These are phyloP conservation scores for Rhexocercosporidium sp. DNA, from an alignment of 2,329 filamentous ascomycete genomes.

Conservation along the genomic window DNA sequence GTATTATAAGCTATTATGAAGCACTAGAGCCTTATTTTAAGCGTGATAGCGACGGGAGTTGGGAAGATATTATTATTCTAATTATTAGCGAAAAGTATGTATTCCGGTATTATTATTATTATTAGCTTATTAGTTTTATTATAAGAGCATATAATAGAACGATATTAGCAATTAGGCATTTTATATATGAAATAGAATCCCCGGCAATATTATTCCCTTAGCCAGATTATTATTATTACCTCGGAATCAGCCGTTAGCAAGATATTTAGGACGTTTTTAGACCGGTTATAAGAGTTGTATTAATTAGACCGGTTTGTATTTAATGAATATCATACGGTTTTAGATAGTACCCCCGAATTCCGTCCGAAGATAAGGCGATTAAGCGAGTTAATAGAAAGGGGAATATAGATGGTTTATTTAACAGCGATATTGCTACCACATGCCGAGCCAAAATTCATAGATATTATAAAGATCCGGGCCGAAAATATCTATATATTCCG, in stretches of 20 bases:
- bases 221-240: no score
- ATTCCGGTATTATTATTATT: conserved; percentile 5
- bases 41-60: conserved; percentile 16
- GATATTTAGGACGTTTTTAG: conserved; percentile 10
- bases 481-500: conserved; percentile 15
- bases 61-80: conserved; percentile 15
- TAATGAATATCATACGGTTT: conserved; percentile 3
- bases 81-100: conserved; percentile 8
- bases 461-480: conserved; percentile 11
- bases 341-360: conserved; percentile 9
- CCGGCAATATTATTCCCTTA: no score
- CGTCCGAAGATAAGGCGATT: conserved; percentile 4
- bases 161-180: conserved; percentile 6
- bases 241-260: conserved; percentile 4
- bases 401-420: conserved; percentile 17
- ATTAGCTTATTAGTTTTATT: conserved; percentile 18
- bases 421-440: conserved; percentile 13
- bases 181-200: no score
- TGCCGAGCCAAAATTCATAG: conserved; percentile 16
- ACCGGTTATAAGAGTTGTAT: conserved; percentile 11
- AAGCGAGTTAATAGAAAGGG: conserved; percentile 14
- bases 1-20: conserved; percentile 21
- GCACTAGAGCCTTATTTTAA: conserved; percentile 17
- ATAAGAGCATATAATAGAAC: conserved; percentile 7
- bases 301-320: conserved; percentile 15